Evolutionary conservation across 208 protist genomes (phyloP).

Genomic region (Leishmania tropica): DNA sequence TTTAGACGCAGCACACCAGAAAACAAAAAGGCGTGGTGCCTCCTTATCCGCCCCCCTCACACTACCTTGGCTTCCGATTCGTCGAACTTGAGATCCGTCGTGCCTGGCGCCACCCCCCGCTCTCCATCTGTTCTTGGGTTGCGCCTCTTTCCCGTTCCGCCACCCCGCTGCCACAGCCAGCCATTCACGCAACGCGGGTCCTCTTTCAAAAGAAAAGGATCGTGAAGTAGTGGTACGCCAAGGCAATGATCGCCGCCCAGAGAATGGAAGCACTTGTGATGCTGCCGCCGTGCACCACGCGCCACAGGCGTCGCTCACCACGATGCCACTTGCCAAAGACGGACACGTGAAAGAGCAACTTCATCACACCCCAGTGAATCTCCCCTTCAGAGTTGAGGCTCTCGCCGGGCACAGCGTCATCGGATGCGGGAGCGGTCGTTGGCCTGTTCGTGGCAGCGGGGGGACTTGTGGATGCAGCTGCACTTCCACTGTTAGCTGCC

Average conservation of each 20-base stretch:
- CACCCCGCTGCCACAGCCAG: neutral
- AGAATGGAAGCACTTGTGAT: constrained; percentile 38
- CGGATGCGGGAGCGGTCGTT: neutral
- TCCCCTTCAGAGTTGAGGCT: constrained; percentile 24
- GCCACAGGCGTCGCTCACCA: constrained; percentile 35
- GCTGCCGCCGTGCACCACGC: constrained; percentile 55
- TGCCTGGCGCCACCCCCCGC: neutral
- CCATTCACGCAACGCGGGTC: neutral
- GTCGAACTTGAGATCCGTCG: neutral
- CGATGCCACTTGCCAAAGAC: constrained; percentile 87
- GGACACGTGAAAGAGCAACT: constrained; percentile 98
- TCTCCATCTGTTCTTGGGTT: neutral
- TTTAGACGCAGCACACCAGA: neutral
- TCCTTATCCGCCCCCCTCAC: neutral
- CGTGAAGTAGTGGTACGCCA: constrained; percentile 95
- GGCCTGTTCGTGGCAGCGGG: neutral
- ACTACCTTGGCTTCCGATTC: neutral
- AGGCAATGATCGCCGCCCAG: constrained; percentile 33
- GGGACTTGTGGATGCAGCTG: neutral
- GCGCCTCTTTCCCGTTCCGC: neutral
- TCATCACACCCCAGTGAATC: constrained; percentile 89
- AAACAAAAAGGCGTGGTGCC: neutral
- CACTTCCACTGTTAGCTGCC: neutral
- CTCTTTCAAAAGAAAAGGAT: constrained; percentile 53
- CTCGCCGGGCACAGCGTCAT: constrained; percentile 12